Percentiles rank a stretch among this genome's conserved stretches.
Conservation (phyloP, 179 eudicot species). For the Beta corolliflora region DNA sequence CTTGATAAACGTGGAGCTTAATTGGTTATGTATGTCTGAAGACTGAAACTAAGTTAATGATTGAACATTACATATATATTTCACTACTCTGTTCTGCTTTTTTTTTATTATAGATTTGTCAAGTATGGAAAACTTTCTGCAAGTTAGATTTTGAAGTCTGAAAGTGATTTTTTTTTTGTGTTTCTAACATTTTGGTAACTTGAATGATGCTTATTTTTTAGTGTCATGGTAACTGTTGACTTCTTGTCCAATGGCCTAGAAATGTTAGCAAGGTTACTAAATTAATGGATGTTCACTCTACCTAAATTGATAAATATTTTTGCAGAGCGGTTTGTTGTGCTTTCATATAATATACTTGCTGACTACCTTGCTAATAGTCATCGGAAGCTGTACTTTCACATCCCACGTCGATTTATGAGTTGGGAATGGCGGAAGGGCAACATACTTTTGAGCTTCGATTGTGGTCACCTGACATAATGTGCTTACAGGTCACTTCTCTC, state of each 20-base stretch:
- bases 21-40: neutral
- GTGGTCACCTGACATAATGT: slow-evolving; percentile 94
- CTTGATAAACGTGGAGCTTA: neutral
- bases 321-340: slow-evolving; percentile 78
- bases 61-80: neutral
- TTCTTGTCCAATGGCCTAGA: neutral
- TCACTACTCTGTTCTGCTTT: neutral
- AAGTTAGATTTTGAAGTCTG: neutral
- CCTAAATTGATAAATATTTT: slow-evolving; percentile 17
- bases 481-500: slow-evolving; percentile 71
- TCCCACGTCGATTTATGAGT: slow-evolving; percentile 68
- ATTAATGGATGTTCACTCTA: neutral
- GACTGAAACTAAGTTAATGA: neutral
- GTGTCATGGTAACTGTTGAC: neutral
- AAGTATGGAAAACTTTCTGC: neutral
- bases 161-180: neutral
- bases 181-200: neutral
- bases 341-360: slow-evolving; percentile 93
- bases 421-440: slow-evolving; percentile 86
- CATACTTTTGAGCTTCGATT: slow-evolving; percentile 73
- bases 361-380: slow-evolving; percentile 84
- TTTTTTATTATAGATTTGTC: neutral
- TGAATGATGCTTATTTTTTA: neutral
- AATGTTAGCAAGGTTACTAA: neutral
- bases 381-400: slow-evolving; percentile 75